Conservation (phyloP, 495 filamentous ascomycete species). For the Collariella sp. region DNA sequence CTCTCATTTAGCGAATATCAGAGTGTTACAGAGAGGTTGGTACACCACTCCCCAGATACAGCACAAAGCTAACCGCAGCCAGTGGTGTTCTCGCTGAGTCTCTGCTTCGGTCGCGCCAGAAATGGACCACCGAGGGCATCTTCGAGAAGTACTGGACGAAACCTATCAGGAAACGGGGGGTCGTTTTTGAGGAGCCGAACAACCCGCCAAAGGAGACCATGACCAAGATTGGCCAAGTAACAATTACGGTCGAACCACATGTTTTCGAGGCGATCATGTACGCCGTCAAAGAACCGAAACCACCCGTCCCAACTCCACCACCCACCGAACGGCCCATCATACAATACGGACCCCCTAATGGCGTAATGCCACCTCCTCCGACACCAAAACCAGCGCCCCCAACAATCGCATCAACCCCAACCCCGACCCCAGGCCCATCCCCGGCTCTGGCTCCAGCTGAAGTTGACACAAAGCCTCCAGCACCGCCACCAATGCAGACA, state of each 20-base stretch:
- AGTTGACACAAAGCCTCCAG: conserved; percentile 10
- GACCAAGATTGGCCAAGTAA: conserved; percentile 69
- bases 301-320: conserved; percentile 23
- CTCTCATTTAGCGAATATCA: conserved; percentile 67
- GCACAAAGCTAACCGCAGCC: neutral
- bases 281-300: conserved; percentile 65
- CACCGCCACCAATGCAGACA: conserved; percentile 11
- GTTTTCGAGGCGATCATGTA: conserved; percentile 81
- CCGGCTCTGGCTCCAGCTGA: conserved; percentile 13
- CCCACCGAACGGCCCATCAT: conserved; percentile 49
- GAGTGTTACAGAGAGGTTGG: conserved; percentile 73
- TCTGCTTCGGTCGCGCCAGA: conserved; percentile 71
- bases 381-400: conserved; percentile 38
- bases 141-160: conserved; percentile 94
- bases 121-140: conserved; percentile 82
- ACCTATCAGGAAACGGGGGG: conserved; percentile 70
- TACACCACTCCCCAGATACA: neutral
- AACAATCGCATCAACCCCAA: conserved; percentile 13
- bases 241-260: conserved; percentile 83
- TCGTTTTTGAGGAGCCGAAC: conserved; percentile 54
- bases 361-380: conserved; percentile 46
- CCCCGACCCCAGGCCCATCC: neutral
- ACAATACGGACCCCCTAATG: conserved; percentile 60
- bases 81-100: conserved; percentile 82
- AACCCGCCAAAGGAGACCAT: conserved; percentile 85